Evolutionary conservation across 2,329 filamentous ascomycete species (phyloP).

Genomic region (Podosphaera xanthii): DNA sequence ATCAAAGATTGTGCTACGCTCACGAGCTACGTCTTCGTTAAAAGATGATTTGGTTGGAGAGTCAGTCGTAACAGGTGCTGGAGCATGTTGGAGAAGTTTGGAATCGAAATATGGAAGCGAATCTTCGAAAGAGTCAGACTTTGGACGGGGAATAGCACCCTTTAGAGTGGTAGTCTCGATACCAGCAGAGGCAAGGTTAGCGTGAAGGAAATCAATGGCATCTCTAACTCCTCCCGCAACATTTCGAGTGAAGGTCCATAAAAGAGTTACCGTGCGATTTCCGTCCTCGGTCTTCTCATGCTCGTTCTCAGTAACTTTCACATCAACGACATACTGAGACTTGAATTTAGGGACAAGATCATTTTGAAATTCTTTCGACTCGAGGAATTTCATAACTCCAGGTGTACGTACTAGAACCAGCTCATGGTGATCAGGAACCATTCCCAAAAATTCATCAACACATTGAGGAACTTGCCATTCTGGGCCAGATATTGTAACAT

Average conservation of each 20-base stretch:
- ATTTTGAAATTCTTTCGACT: slow-evolving; percentile 56
- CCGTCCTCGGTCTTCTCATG: slow-evolving; percentile 35
- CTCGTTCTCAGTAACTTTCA: slow-evolving; percentile 45
- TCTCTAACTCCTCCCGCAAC: slow-evolving; percentile 89
- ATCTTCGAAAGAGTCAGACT: slow-evolving; percentile 96
- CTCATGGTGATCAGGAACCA: slow-evolving; percentile 93
- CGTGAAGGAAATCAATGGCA: slow-evolving; percentile 82
- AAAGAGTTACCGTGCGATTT: slow-evolving; percentile 34
- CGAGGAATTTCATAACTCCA: slow-evolving; percentile 59
- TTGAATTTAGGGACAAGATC: slow-evolving; percentile 70
- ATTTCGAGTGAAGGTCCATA: slow-evolving; percentile 81
- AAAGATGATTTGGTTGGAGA: slow-evolving; percentile 76
- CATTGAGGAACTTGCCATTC: slow-evolving; percentile 97
- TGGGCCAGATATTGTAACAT: slow-evolving; percentile 83
- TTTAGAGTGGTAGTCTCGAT: slow-evolving; percentile 75
- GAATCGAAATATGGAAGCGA: slow-evolving; percentile 93
- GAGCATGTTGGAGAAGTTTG: slow-evolving; percentile 83
- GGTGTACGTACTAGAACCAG: slow-evolving; percentile 58
- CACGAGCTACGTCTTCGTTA: slow-evolving; percentile 54
- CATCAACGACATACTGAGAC: slow-evolving; percentile 76
- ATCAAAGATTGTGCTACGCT: slow-evolving; percentile 70
- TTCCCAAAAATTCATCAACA: slow-evolving; percentile 86
- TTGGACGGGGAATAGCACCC: slow-evolving; percentile 88
- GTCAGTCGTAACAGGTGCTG: slow-evolving; percentile 57
- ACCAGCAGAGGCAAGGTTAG: slow-evolving; percentile 65